Conservation (phyloP, 306 rosid genomes). For the Cicer bijugum region DNA sequence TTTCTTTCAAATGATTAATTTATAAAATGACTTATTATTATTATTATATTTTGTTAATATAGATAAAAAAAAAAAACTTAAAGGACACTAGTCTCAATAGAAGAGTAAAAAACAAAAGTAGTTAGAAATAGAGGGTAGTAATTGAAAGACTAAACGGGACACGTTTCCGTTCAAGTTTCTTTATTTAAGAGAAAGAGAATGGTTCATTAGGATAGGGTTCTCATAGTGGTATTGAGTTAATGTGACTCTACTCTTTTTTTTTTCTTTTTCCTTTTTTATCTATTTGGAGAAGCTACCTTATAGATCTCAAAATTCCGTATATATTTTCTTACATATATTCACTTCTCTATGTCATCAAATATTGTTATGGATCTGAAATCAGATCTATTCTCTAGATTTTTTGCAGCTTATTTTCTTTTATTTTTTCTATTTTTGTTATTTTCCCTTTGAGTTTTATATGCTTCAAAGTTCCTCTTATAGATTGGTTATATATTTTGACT, state of each 20-base stretch:
- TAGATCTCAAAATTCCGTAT: neutral
- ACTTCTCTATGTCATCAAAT: slow-evolving; percentile 3
- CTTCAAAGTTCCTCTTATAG: neutral
- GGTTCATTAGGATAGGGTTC: neutral
- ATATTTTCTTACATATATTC: no score
- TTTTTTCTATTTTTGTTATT: neutral
- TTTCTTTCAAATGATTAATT: no score
- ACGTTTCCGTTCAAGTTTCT: neutral
- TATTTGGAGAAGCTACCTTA: slow-evolving; percentile 13
- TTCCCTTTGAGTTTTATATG: neutral
- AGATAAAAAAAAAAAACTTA: no score
- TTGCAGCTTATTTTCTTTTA: neutral
- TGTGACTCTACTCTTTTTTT: neutral
- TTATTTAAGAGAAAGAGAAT: neutral
- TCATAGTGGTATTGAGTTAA: neutral
- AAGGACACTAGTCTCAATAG: no score
- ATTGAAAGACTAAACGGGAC: neutral
- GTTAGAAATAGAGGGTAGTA: neutral
- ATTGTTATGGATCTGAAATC: neutral
- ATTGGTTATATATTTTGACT: neutral
- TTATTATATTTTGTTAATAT: no score
- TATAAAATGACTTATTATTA: no score
- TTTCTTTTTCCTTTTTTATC: neutral
- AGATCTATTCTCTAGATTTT: slow-evolving; percentile 18
- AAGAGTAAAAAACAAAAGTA: no score